Percentiles rank a stretch among this genome's conserved stretches.
Conservation (phyloP, 1,284 basidiomycete genomes). For the Pulchroboletus neoregius region DNA sequence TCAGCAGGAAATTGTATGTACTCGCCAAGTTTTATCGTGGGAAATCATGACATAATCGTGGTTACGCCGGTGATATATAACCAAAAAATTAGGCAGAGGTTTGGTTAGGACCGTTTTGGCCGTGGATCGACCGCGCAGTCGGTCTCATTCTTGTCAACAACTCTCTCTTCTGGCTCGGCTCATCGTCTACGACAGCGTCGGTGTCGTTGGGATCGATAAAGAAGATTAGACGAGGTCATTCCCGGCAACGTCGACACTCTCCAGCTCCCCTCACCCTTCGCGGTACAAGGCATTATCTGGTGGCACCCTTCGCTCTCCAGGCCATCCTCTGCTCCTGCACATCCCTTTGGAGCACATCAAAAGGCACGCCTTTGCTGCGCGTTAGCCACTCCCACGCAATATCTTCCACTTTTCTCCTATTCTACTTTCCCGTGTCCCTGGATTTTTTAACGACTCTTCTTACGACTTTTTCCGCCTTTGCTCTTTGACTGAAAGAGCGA, state of each 20-base stretch:
- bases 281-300: conserved; percentile 21
- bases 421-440: conserved; percentile 41
- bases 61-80: conserved; percentile 25
- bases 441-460: conserved; percentile 52
- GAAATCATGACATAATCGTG: conserved; percentile 30
- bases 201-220: conserved; percentile 40
- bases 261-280: conserved; percentile 12
- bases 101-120: conserved; percentile 32
- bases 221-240: conserved; percentile 29
- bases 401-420: conserved; percentile 30
- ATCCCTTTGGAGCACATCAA: conserved; percentile 37
- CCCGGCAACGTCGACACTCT: conserved; percentile 16
- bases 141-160: conserved; percentile 37
- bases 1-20: conserved; percentile 1
- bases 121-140: conserved; percentile 47
- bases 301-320: conserved; percentile 36
- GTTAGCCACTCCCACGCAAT: conserved; percentile 58
- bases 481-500: conserved; percentile 28
- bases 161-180: conserved; percentile 36
- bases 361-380: conserved; percentile 91
- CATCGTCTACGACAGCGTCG: conserved; percentile 41
- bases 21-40: conserved; percentile 16
- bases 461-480: conserved; percentile 36
- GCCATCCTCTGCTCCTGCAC: conserved; percentile 32
- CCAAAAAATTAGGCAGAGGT: conserved; percentile 20